These are phyloP conservation scores for Apophysomyces sp. DNA, from an alignment of 371 early-diverging fungal species.

Conservation along the genomic window DNA sequence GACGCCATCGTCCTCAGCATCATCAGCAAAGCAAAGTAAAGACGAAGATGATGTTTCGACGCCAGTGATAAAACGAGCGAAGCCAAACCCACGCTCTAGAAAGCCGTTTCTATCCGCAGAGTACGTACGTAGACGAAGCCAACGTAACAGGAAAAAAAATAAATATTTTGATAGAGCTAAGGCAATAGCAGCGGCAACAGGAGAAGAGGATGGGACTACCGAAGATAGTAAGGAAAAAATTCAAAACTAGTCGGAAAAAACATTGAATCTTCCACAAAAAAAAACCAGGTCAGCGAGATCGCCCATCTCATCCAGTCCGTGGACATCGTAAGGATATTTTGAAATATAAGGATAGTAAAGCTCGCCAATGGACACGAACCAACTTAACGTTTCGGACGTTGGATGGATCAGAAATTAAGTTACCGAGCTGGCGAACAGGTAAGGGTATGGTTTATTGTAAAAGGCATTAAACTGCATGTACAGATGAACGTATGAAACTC, in stretches of 20 bases:
- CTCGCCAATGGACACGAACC: constrained; percentile 28
- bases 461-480: neutral
- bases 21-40: neutral
- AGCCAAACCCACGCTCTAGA: neutral
- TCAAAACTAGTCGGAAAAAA: neutral
- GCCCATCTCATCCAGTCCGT: neutral
- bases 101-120: neutral
- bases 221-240: neutral
- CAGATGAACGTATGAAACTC: constrained; percentile 40
- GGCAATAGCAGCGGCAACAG: neutral
- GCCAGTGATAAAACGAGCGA: neutral
- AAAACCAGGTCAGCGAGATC: neutral
- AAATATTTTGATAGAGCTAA: neutral
- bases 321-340: constrained; percentile 25
- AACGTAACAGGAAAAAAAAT: neutral
- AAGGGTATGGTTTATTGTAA: neutral
- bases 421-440: constrained; percentile 38
- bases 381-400: constrained; percentile 36
- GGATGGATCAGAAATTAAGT: constrained; percentile 25
- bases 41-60: neutral
- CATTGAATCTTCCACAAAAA: neutral
- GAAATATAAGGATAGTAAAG: constrained; percentile 35
- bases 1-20: neutral
- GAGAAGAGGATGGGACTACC: neutral
- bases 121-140: neutral